These are phyloP conservation scores for Cladophialophora yegresii DNA, from an alignment of 2,329 filamentous ascomycete genomes.

Conservation along the genomic window DNA sequence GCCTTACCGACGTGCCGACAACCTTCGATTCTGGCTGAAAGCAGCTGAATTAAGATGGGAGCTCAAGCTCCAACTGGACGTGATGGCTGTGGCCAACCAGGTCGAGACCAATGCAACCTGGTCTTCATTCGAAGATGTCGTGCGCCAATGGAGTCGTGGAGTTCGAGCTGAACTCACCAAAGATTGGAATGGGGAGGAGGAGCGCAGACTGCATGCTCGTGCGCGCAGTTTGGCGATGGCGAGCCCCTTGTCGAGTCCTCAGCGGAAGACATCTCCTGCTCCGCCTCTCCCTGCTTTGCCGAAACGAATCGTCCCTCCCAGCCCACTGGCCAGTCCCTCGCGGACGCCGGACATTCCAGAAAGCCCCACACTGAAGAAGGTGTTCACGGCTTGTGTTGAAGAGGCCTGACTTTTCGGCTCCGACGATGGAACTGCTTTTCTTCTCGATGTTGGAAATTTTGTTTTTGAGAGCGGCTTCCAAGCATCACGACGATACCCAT, in stretches of 20 bases:
- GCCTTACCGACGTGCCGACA: conserved; percentile 90
- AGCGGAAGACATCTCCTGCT: conserved; percentile 26
- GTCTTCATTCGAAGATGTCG: conserved; percentile 77
- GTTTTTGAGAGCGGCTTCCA: conserved; percentile 15
- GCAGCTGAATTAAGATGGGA: conserved; percentile 94
- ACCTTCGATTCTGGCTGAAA: conserved; percentile 94
- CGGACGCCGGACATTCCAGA: conserved; percentile 15
- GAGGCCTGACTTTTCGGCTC: conserved; percentile 2
- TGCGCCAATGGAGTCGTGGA: conserved; percentile 78
- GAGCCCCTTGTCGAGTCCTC: conserved; percentile 34
- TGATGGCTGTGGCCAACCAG: conserved; percentile 77
- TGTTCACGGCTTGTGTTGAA: conserved; percentile 16
- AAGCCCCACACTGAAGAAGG: conserved; percentile 21
- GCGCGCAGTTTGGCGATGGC: conserved; percentile 36
- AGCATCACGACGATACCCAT: conserved; percentile 32
- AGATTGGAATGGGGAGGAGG: conserved; percentile 60
- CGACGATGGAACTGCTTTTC: background rate
- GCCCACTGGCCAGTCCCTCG: conserved; percentile 27
- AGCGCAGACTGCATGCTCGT: conserved; percentile 36
- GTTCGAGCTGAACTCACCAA: conserved; percentile 80
- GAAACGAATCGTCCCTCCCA: conserved; percentile 18
- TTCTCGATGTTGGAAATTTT: conserved; percentile 13
- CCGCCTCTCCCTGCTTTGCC: conserved; percentile 29
- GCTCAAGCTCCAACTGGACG: conserved; percentile 76
- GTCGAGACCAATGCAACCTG: conserved; percentile 64